Evolutionary conservation across 305 asterid genomes (phyloP).

Genomic region (Fraxinus angustifolia): DNA sequence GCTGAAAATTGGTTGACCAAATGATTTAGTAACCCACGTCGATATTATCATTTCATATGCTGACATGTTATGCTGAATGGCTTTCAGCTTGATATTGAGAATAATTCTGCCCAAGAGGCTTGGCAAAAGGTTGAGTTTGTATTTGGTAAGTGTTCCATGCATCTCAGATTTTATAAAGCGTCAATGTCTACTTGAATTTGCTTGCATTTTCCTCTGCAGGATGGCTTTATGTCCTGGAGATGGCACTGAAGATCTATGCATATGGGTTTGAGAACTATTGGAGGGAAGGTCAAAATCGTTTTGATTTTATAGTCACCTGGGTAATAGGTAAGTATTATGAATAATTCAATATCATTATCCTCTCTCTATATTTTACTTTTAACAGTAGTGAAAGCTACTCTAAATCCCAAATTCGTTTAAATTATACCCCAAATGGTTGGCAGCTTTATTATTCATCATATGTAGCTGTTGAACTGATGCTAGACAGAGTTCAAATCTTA

Average conservation of each 20-base stretch:
- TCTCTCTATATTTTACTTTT: not conserved
- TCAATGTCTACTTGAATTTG: conserved; percentile 11
- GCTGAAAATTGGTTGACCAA: conserved; percentile 12
- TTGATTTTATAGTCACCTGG: conserved; percentile 87
- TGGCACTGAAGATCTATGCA: conserved; percentile 76
- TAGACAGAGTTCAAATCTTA: not conserved
- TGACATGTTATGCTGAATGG: conserved; percentile 23
- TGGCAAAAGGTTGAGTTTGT: conserved; percentile 87
- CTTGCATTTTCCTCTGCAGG: conserved; percentile 52
- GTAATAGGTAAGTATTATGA: conserved; percentile 67
- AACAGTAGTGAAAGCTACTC: conserved; percentile 2
- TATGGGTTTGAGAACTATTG: conserved; percentile 84
- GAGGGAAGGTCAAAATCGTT: conserved; percentile 94
- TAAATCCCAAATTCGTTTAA: not conserved
- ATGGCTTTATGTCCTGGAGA: conserved; percentile 91
- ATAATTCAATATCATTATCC: not conserved
- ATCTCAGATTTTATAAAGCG: conserved; percentile 6
- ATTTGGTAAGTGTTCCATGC: conserved; percentile 62
- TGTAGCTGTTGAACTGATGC: not conserved
- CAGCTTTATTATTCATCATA: not conserved
- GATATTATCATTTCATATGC: conserved; percentile 10
- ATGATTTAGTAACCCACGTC: not conserved
- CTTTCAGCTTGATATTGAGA: conserved; percentile 82
- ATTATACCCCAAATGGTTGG: not conserved
- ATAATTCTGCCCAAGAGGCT: conserved; percentile 65